These are phyloP conservation scores for Setomelanomma holmii DNA, from an alignment of 2,329 filamentous ascomycete species.

Conservation along the genomic window DNA sequence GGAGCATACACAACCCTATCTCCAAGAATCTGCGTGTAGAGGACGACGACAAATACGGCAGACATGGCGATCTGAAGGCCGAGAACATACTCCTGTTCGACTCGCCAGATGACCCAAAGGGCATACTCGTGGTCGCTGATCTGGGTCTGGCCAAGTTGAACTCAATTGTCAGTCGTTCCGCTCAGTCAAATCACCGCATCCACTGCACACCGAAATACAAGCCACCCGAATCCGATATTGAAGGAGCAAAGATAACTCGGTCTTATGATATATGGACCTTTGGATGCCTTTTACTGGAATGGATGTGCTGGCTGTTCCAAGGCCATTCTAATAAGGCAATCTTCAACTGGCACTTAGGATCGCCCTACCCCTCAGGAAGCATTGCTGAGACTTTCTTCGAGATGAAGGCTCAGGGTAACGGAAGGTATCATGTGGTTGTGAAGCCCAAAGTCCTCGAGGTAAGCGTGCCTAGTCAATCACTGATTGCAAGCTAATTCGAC, in stretches of 20 bases:
- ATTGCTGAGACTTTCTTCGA: slow-evolving; percentile 23
- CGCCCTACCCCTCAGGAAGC: slow-evolving; percentile 6
- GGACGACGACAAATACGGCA: slow-evolving; percentile 6
- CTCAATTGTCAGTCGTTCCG: slow-evolving; percentile 8
- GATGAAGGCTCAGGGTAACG: slow-evolving; percentile 1
- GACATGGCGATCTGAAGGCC: slow-evolving; percentile 46
- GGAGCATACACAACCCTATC: slow-evolving; percentile 13
- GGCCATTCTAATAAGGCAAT: background rate
- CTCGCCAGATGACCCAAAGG: background rate
- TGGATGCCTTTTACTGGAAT: slow-evolving; percentile 25
- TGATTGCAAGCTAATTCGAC: background rate
- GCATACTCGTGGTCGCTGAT: slow-evolving; percentile 15
- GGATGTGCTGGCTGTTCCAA: slow-evolving; percentile 19
- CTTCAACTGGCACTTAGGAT: slow-evolving; percentile 2
- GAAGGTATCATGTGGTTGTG: slow-evolving; percentile 7
- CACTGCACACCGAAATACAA: slow-evolving; percentile 7
- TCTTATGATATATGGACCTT: slow-evolving; percentile 29
- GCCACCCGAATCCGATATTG: slow-evolving; percentile 23
- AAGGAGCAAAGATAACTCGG: slow-evolving; percentile 14
- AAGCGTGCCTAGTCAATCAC: background rate
- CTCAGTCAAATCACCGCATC: background rate
- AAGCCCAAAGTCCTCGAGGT: slow-evolving; percentile 16
- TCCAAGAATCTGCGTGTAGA: background rate
- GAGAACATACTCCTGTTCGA: slow-evolving; percentile 47
- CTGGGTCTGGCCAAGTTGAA: slow-evolving; percentile 12